phyloP scores from a whole-genome alignment of 208 protist genomes.

The Crithidia bombi region DNA sequence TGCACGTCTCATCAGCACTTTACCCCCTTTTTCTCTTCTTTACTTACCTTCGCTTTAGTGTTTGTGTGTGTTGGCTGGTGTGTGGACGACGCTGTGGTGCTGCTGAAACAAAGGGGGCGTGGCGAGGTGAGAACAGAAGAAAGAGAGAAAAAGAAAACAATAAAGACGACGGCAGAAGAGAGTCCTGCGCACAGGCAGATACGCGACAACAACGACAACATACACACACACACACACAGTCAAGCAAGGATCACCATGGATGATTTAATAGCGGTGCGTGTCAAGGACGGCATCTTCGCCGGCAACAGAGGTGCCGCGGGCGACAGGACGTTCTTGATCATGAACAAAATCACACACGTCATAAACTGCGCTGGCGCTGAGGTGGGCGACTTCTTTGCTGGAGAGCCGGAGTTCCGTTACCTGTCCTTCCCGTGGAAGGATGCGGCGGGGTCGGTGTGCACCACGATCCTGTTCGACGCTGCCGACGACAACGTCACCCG shows the following conservation, averaged over 20 bases:
- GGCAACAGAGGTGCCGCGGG: conserved; percentile 85
- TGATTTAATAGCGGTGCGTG: conserved; percentile 86
- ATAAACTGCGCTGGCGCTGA: conserved; percentile 92
- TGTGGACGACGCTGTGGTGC: no score
- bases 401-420: conserved; percentile 82
- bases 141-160: no score
- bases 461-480: conserved; percentile 85
- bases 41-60: no score
- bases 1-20: no score
- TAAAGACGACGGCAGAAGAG: no score
- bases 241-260: conserved; percentile 21
- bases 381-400: conserved; percentile 77
- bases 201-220: not conserved
- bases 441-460: conserved; percentile 66
- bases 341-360: conserved; percentile 94
- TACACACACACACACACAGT: conserved; percentile 15
- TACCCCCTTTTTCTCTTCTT: no score
- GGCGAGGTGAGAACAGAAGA: no score
- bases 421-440: conserved; percentile 93
- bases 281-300: conserved; percentile 94
- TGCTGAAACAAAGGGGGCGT: no score
- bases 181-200: no score
- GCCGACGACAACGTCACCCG: conserved; percentile 82
- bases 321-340: conserved; percentile 87
- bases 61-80: no score